Conservation (phyloP, 2,329 filamentous ascomycete species). For the Microcyclospora pomicola region DNA sequence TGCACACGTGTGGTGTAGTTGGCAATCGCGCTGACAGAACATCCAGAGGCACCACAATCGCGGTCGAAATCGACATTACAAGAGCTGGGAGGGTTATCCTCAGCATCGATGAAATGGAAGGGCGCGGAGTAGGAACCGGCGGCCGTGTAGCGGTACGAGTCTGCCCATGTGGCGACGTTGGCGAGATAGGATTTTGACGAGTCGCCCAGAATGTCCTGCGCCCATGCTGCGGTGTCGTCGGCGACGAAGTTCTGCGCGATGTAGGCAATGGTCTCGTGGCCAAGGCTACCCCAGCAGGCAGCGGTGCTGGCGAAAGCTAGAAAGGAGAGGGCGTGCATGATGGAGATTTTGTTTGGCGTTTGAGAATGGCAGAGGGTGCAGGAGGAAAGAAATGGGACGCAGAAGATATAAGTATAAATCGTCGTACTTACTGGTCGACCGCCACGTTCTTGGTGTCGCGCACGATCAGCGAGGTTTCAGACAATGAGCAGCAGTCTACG, state of each 20-base stretch:
- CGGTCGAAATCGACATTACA: slow-evolving; percentile 38
- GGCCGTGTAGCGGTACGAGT: slow-evolving; percentile 35
- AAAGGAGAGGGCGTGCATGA: not conserved
- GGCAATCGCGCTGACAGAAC: slow-evolving; percentile 39
- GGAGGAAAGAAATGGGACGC: too few relatives aligned
- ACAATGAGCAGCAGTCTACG: too few relatives aligned
- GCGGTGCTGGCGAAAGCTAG: slow-evolving; percentile 8
- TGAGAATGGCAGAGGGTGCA: too few relatives aligned
- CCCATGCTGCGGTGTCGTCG: slow-evolving; percentile 30
- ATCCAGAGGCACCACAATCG: slow-evolving; percentile 38
- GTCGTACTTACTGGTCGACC: too few relatives aligned
- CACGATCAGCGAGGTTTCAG: too few relatives aligned
- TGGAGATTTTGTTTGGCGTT: too few relatives aligned
- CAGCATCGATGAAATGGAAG: slow-evolving; percentile 40
- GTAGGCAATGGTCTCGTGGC: slow-evolving; percentile 42
- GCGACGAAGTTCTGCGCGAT: slow-evolving; percentile 38
- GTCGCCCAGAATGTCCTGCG: slow-evolving; percentile 29
- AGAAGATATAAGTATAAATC: too few relatives aligned
- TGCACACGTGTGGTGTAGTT: slow-evolving; percentile 35
- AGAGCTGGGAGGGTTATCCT: slow-evolving; percentile 30
- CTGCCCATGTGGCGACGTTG: slow-evolving; percentile 41
- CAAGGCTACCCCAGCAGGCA: slow-evolving; percentile 38
- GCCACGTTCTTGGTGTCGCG: too few relatives aligned
- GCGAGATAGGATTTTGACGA: slow-evolving; percentile 36
- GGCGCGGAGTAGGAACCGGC: slow-evolving; percentile 34